phyloP scores from a whole-genome alignment of 148 eudicot species.

The Camellia lanceoleosa region DNA sequence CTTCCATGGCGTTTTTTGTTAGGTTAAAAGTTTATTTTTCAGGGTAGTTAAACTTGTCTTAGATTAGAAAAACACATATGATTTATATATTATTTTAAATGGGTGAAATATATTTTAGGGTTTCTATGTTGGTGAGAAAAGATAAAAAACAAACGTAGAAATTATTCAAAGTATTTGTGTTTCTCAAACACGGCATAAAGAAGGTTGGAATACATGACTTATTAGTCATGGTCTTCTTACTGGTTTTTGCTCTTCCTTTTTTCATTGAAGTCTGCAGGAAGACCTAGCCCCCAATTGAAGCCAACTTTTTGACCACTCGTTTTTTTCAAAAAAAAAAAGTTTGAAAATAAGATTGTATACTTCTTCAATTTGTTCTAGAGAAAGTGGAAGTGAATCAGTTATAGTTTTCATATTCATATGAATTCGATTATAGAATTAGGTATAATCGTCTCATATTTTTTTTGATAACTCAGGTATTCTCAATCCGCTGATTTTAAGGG shows the following conservation, averaged over 20 bases:
- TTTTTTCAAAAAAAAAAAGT: slow-evolving; percentile 7
- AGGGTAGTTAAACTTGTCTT: background rate
- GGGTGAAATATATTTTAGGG: background rate
- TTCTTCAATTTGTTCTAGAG: background rate
- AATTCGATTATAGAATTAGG: no score
- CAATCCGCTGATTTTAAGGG: no score
- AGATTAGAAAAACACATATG: background rate
- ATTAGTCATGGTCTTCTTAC: slow-evolving; percentile 36
- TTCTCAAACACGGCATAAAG: slow-evolving; percentile 22
- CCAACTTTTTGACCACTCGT: slow-evolving; percentile 13
- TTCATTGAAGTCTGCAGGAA: slow-evolving; percentile 33
- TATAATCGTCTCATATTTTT: no score
- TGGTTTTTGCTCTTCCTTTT: background rate
- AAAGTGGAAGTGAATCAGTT: background rate
- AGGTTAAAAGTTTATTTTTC: background rate
- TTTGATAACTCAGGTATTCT: no score
- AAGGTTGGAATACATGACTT: slow-evolving; percentile 28
- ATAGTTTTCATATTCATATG: no score
- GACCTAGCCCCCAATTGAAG: slow-evolving; percentile 29
- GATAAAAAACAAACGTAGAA: background rate
- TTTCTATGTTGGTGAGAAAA: slow-evolving; percentile 13
- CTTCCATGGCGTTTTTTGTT: slow-evolving; percentile 35
- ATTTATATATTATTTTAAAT: slow-evolving; percentile 13
- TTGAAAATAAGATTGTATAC: slow-evolving; percentile 1
- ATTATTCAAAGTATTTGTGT: slow-evolving; percentile 40